Conservation (phyloP, 2,329 filamentous ascomycete genomes). For the Hypomyces perniciosus region DNA sequence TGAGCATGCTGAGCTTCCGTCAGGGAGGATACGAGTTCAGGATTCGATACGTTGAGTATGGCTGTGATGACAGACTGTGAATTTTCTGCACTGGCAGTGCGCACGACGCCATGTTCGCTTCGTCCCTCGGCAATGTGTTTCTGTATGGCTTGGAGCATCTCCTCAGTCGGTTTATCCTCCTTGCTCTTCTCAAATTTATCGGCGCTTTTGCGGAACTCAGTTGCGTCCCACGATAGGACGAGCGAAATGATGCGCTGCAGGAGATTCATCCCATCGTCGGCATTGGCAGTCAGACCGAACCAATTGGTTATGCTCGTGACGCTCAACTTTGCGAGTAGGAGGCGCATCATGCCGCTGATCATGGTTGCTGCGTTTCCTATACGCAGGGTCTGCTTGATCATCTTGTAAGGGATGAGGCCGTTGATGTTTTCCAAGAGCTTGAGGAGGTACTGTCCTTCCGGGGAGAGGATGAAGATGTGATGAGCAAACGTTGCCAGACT, state of each 20-base stretch:
- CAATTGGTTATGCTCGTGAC: constrained; percentile 71
- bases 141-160: constrained; percentile 55
- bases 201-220: constrained; percentile 60
- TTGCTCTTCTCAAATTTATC: constrained; percentile 59
- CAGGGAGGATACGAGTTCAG: constrained; percentile 40
- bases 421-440: constrained; percentile 66
- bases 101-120: constrained; percentile 51
- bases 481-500: constrained; percentile 70
- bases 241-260: constrained; percentile 71
- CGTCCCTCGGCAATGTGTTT: constrained; percentile 48
- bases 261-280: constrained; percentile 75
- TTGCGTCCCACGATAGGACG: constrained; percentile 65
- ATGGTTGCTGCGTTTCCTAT: constrained; percentile 77
- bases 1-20: constrained; percentile 55
- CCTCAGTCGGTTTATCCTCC: constrained; percentile 48
- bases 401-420: constrained; percentile 62
- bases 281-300: constrained; percentile 65
- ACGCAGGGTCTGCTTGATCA: constrained; percentile 66
- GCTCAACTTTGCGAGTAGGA: constrained; percentile 73
- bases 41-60: constrained; percentile 54
- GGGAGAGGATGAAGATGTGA: constrained; percentile 64
- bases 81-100: constrained; percentile 47
- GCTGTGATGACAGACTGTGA: constrained; percentile 57
- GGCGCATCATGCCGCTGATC: constrained; percentile 67
- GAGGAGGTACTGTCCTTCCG: constrained; percentile 68